phyloP scores from a whole-genome alignment of 305 asterid genomes.

The Plantago coronopus region DNA sequence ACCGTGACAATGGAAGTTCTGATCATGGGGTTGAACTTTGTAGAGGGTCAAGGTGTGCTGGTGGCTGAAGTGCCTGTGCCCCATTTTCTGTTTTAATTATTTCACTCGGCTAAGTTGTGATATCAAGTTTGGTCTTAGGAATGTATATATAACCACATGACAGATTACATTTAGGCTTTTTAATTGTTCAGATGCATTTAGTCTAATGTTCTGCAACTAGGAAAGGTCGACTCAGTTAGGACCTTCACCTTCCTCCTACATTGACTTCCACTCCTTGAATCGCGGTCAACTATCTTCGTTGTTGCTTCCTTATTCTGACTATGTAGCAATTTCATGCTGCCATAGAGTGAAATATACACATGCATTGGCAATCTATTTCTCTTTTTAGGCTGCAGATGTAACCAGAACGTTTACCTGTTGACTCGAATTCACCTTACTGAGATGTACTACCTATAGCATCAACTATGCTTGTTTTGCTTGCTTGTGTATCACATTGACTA shows the following conservation, averaged over 20 bases:
- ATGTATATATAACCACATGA: not conserved
- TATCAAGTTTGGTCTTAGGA: not conserved
- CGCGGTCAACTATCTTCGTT: not conserved
- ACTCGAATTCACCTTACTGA: no score
- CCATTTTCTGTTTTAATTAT: conserved; percentile 32
- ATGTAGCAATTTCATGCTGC: not conserved
- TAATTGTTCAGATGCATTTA: not conserved
- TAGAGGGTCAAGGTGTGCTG: conserved; percentile 40
- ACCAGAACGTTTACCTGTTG: no score
- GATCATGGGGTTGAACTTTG: conserved; percentile 34
- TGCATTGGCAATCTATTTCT: no score
- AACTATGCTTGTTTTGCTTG: no score
- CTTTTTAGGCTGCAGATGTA: no score
- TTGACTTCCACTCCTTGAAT: not conserved
- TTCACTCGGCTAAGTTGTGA: not conserved
- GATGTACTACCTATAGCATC: no score
- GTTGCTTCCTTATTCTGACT: not conserved
- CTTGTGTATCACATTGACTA: no score
- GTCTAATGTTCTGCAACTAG: not conserved
- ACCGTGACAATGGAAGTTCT: conserved; percentile 51
- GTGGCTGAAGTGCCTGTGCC: conserved; percentile 80
- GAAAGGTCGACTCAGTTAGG: no score
- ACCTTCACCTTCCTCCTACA: not conserved
- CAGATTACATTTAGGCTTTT: no score
- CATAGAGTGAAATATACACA: no score